A percentile compares a stretch with the other conserved stretches of the same genome.
Evolutionary conservation across 2,329 filamentous ascomycete genomes (phyloP).

Genomic region (Pseudodiploospora longispora): DNA sequence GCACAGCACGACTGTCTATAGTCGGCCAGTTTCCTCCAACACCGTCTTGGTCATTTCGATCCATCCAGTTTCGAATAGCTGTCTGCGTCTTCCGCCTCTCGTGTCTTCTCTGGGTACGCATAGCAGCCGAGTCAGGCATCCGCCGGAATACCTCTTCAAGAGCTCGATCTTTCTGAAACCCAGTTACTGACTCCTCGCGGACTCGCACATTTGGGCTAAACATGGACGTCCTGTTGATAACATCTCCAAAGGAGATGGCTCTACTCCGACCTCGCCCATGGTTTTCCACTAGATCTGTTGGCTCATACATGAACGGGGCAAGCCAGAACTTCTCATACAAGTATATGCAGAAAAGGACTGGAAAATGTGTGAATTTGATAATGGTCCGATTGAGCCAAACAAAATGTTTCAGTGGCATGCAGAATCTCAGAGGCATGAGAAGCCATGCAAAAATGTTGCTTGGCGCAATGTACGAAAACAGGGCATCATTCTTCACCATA

Average conservation of each 20-base stretch:
- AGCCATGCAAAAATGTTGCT: constrained; percentile 89
- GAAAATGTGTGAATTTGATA: constrained; percentile 87
- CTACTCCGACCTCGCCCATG: constrained; percentile 43
- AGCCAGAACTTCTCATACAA: constrained; percentile 77
- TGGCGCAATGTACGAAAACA: constrained; percentile 90
- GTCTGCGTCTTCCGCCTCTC: constrained; percentile 69
- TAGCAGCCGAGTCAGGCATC: constrained; percentile 55
- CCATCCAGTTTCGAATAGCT: constrained; percentile 88
- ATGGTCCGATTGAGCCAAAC: constrained; percentile 81
- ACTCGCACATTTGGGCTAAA: constrained; percentile 68
- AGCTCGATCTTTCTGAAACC: constrained; percentile 81
- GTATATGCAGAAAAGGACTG: constrained; percentile 79
- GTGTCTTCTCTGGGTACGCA: constrained; percentile 51
- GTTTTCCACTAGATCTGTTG: constrained; percentile 77
- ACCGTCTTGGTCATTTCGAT: constrained; percentile 50
- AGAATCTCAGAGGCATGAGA: constrained; percentile 72
- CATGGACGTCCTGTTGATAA: constrained; percentile 47
- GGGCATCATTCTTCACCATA: constrained; percentile 95
- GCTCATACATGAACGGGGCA: constrained; percentile 67
- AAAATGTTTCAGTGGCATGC: constrained; percentile 72
- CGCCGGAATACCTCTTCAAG: constrained; percentile 84
- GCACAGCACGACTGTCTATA: constrained; percentile 35
- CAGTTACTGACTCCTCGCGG: constrained; percentile 79
- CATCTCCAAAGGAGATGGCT: constrained; percentile 50
- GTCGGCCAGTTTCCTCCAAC: constrained; percentile 41